phyloP scores from a whole-genome alignment of 2,329 filamentous ascomycete genomes.

The Dactylonectria macrodidyma region DNA sequence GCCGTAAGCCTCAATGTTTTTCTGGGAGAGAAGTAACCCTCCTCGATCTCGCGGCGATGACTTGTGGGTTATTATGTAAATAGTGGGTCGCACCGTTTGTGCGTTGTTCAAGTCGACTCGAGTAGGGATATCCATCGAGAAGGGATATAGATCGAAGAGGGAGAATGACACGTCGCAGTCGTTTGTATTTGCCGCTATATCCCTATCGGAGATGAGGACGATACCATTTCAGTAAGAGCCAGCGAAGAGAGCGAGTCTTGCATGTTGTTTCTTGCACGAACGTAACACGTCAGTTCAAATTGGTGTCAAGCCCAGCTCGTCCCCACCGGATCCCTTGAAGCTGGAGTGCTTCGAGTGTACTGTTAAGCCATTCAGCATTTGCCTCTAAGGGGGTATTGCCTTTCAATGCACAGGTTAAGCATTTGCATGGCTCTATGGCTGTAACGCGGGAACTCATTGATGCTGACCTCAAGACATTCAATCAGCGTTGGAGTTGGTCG shows the following conservation, averaged over 20 bases:
- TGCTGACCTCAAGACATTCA: slow-evolving; percentile 4
- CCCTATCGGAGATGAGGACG: slow-evolving; percentile 12
- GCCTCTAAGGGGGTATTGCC: background rate
- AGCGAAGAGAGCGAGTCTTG: slow-evolving; percentile 5
- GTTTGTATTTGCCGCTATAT: slow-evolving; percentile 13
- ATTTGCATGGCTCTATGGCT: background rate
- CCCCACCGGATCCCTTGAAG: slow-evolving; percentile 5
- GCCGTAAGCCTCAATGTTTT: slow-evolving; percentile 2
- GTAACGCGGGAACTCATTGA: slow-evolving; percentile 9
- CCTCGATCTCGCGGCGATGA: background rate
- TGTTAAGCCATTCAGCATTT: background rate
- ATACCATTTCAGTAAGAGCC: background rate
- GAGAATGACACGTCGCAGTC: background rate
- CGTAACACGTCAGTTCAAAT: slow-evolving; percentile 3
- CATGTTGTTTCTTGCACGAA: background rate
- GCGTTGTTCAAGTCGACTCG: background rate
- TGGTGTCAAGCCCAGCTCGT: slow-evolving; percentile 2
- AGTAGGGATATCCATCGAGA: background rate
- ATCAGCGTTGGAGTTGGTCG: slow-evolving; percentile 4
- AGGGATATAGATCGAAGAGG: background rate
- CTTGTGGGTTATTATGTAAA: background rate
- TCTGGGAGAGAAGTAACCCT: slow-evolving; percentile 8
- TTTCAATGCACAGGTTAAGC: background rate
- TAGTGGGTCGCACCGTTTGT: background rate
- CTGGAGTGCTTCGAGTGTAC: slow-evolving; percentile 13